Evolutionary conservation across 371 early-diverging fungal species (phyloP).

Genomic region (Mortierella sp.): DNA sequence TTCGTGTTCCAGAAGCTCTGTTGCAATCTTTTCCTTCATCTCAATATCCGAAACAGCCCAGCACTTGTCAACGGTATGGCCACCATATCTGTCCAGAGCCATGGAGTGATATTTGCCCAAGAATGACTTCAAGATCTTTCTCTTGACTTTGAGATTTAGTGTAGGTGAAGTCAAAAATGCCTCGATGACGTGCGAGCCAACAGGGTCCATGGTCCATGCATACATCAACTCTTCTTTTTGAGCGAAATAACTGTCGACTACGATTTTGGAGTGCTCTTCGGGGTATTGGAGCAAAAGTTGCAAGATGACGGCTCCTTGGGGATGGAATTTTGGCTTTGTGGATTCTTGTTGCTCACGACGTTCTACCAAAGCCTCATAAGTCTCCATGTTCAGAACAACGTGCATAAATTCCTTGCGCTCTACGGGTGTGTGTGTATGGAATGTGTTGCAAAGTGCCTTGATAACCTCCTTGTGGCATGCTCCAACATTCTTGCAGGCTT

Average conservation of each 20-base stretch:
- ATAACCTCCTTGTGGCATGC: constrained; percentile 71
- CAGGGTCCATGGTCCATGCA: constrained; percentile 76
- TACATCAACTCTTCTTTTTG: constrained; percentile 63
- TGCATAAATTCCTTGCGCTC: constrained; percentile 71
- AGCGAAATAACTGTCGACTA: constrained; percentile 74
- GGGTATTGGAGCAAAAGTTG: constrained; percentile 78
- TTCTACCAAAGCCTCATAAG: constrained; percentile 56
- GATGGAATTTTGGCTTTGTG: constrained; percentile 64
- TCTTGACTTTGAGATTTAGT: constrained; percentile 71
- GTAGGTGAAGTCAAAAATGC: constrained; percentile 70
- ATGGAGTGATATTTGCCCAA: constrained; percentile 68
- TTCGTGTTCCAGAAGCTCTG: constrained; percentile 72
- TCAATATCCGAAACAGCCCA: constrained; percentile 85
- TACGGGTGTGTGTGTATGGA: constrained; percentile 63
- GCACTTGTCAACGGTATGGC: constrained; percentile 82
- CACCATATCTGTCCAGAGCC: constrained; percentile 82
- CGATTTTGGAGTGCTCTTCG: constrained; percentile 68
- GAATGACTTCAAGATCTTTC: constrained; percentile 73
- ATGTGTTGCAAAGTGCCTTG: constrained; percentile 65
- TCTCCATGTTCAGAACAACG: constrained; percentile 73
- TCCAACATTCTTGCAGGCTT: constrained; percentile 72
- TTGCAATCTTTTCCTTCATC: constrained; percentile 79
- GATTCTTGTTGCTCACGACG: constrained; percentile 28
- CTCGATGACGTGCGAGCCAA: constrained; percentile 83
- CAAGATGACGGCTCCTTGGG: constrained; percentile 81